These are phyloP conservation scores for Starmerella asiatica DNA, from an alignment of 805 yeast species.

Conservation along the genomic window DNA sequence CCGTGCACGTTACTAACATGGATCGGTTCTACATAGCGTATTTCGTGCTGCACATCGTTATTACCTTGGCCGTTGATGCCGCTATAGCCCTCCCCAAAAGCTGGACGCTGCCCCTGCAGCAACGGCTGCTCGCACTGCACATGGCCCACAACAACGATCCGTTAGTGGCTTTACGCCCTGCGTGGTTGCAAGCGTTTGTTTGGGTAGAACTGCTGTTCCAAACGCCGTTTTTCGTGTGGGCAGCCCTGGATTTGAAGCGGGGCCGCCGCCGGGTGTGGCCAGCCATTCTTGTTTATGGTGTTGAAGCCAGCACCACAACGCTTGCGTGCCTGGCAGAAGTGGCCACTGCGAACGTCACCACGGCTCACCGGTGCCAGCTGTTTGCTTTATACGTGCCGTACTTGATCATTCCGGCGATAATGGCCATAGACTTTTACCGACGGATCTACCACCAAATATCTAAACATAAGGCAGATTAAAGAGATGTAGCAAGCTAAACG, in stretches of 20 bases:
- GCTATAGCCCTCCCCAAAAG: slow-evolving; percentile 49
- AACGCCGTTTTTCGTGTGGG: slow-evolving; percentile 57
- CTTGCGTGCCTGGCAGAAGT: slow-evolving; percentile 42
- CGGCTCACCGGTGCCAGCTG: slow-evolving; percentile 32
- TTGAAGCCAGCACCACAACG: slow-evolving; percentile 74
- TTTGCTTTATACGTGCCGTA: slow-evolving; percentile 56
- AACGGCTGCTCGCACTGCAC: slow-evolving; percentile 43
- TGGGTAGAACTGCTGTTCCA: slow-evolving; percentile 61
- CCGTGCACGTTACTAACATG: neutral
- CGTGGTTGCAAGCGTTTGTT: slow-evolving; percentile 66
- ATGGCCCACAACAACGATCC: slow-evolving; percentile 56
- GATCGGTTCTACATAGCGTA: slow-evolving; percentile 24
- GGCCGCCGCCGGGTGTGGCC: slow-evolving; percentile 29
- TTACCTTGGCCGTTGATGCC: slow-evolving; percentile 64
- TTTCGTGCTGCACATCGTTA: slow-evolving; percentile 52
- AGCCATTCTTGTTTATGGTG: slow-evolving; percentile 52
- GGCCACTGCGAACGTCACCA: slow-evolving; percentile 24
- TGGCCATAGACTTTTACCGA: slow-evolving; percentile 35
- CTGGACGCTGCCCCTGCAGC: slow-evolving; percentile 38
- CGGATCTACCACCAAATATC: slow-evolving; percentile 22
- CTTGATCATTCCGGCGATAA: slow-evolving; percentile 45
- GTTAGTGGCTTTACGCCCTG: slow-evolving; percentile 43
- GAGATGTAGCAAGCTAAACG: too few relatives aligned
- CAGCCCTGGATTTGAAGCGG: slow-evolving; percentile 25
- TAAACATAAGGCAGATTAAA: too few relatives aligned